Evolutionary conservation across 441 rosid species (phyloP).

Genomic region (Pelargonium cotyledonis): DNA sequence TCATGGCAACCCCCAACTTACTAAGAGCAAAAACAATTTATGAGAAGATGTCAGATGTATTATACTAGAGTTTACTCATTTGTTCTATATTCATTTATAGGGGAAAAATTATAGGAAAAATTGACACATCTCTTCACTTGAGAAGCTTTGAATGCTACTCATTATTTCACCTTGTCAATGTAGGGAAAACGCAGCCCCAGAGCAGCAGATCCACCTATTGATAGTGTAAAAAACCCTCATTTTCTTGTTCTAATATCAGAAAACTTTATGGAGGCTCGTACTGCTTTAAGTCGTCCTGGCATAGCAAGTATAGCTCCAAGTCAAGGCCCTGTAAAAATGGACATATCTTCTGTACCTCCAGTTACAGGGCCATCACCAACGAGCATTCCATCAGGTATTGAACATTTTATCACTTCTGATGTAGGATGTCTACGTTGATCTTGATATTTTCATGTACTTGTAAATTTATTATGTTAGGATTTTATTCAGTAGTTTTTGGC

Average conservation of each 20-base stretch:
- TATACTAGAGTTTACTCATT: neutral
- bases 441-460: neutral
- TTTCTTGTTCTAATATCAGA: slow-evolving; percentile 83
- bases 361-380: slow-evolving; percentile 60
- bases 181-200: slow-evolving; percentile 73
- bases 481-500: neutral
- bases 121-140: slow-evolving; percentile 12
- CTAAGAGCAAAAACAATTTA: neutral
- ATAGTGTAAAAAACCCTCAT: slow-evolving; percentile 60
- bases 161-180: slow-evolving; percentile 23
- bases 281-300: slow-evolving; percentile 75
- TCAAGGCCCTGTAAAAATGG: slow-evolving; percentile 78
- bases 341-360: slow-evolving; percentile 58
- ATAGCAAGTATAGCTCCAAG: slow-evolving; percentile 52
- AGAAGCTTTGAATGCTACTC: slow-evolving; percentile 16
- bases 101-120: neutral
- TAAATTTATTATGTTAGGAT: neutral
- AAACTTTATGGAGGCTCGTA: slow-evolving; percentile 83
- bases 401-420: slow-evolving; percentile 10
- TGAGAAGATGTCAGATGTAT: neutral
- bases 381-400: slow-evolving; percentile 59
- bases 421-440: neutral
- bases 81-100: neutral
- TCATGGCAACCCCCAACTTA: no score
- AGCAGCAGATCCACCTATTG: slow-evolving; percentile 62